Percentiles rank a stretch among this genome's conserved stretches.
Evolutionary conservation across 495 filamentous ascomycete genomes (phyloP).

Genomic region (Aspergillus diversus): DNA sequence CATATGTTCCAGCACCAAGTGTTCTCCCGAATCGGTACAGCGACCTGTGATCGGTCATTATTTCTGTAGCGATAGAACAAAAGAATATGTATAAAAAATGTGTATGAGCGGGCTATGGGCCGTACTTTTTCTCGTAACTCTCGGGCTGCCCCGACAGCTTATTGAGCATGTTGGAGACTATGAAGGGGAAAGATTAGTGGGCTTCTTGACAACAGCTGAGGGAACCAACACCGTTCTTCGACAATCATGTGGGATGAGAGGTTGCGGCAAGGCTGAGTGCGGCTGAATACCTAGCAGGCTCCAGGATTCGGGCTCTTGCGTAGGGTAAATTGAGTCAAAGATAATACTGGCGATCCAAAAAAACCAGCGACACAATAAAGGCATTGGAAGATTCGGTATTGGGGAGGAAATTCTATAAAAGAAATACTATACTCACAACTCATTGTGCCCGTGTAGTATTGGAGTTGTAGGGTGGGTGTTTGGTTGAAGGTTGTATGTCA

Average conservation of each 20-base stretch:
- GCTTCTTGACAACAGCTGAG: slow-evolving; percentile 21
- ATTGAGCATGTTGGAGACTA: slow-evolving; percentile 92
- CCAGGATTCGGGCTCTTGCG: slow-evolving; percentile 14
- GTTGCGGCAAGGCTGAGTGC: slow-evolving; percentile 18
- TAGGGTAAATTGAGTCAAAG: slow-evolving; percentile 13
- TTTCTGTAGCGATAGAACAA: slow-evolving; percentile 5
- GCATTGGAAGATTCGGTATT: neutral
- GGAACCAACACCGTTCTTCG: neutral
- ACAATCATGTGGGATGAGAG: slow-evolving; percentile 1
- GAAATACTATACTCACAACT: slow-evolving; percentile 46
- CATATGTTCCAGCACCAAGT: slow-evolving; percentile 95
- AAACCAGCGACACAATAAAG: slow-evolving; percentile 7
- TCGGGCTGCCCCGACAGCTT: slow-evolving; percentile 97
- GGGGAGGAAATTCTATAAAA: slow-evolving; percentile 1
- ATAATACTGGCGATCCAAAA: slow-evolving; percentile 7
- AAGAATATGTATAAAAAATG: neutral
- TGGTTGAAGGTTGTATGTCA: slow-evolving; percentile 8
- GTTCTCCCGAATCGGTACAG: slow-evolving; percentile 92
- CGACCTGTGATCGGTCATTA: slow-evolving; percentile 54
- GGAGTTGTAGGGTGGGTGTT: slow-evolving; percentile 8
- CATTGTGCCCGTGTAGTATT: slow-evolving; percentile 39
- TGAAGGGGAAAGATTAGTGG: slow-evolving; percentile 31
- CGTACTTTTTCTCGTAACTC: slow-evolving; percentile 97
- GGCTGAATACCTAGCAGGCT: slow-evolving; percentile 10
- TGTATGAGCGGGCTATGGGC: neutral